Evolutionary conservation across 1,284 basidiomycete genomes (phyloP), one percentile per base, ranked within the genome.

Genomic region (Chondrostereum purpureum): DNA sequence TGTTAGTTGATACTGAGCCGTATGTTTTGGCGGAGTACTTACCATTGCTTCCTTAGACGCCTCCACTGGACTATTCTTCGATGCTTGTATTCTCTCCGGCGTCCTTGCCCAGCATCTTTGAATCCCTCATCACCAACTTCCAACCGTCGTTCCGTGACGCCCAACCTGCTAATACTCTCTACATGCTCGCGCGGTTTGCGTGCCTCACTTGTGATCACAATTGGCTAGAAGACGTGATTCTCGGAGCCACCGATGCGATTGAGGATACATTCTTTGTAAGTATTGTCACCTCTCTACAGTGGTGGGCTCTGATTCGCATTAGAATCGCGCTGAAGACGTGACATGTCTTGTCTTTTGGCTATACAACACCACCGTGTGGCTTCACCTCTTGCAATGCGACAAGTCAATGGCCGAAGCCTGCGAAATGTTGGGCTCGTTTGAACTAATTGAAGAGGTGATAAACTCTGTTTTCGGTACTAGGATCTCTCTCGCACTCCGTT

Each of bases 381-480:
- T 98, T 13, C 91, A 97, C 67, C 80, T 98, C 45, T 75, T 96
- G 61, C 82, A 88, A 47, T 88, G 87, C 52, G 93, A 97, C 60
- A 75, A 77, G 38, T 75, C 77, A 8, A 79, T 93, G 47, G 79
- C 75, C 45, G 77, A 79, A 49, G 78, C 81, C 2, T 92, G 88
- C 56, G 87, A 91, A 55, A 75, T 85, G 58, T 66, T 93, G 40
- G 87, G 86, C 27, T 80, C 88, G 2, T 87, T 88, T 50, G 80
- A 83, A 43, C 69, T 89, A 42, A 76, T 92, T 39, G 83, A 89
- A 61, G 92, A 95, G 66, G 81, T 96, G 20, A 78, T 97, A 49
- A 94, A 97, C 62, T 93, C 94, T 37, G 88, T 97, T 42, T 95
- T 92, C 58, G 90, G 90, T 92, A 55, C n/a, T n/a, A n/a, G n/a